Percentiles rank a stretch among this genome's conserved stretches.
Evolutionary conservation across 148 eudicot species (phyloP).

Genomic region (Chenopodium quinoa): DNA sequence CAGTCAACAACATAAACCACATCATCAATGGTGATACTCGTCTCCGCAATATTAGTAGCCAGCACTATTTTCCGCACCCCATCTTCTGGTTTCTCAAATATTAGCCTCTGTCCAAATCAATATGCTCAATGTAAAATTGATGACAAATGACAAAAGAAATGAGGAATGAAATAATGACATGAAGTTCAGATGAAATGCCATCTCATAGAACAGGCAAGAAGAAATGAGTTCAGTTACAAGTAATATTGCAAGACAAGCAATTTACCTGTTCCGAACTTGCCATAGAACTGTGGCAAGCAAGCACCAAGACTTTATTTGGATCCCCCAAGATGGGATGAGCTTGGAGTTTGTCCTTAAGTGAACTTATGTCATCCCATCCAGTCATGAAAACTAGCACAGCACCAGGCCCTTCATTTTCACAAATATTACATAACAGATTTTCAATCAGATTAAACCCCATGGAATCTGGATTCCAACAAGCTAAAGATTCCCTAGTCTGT

Average conservation of each 20-base stretch:
- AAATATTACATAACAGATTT: slow-evolving; percentile 65
- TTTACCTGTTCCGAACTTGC: slow-evolving; percentile 91
- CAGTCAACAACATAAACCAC: slow-evolving; percentile 96
- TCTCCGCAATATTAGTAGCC: slow-evolving; percentile 97
- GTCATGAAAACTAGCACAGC: slow-evolving; percentile 95
- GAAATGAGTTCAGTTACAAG: neutral
- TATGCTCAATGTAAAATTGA: neutral
- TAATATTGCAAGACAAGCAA: slow-evolving; percentile 18
- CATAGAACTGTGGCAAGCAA: slow-evolving; percentile 99
- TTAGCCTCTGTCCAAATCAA: slow-evolving; percentile 59
- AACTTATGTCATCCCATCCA: slow-evolving; percentile 98
- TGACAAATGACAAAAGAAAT: neutral
- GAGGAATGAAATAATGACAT: neutral
- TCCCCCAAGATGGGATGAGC: slow-evolving; percentile 74
- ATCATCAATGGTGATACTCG: slow-evolving; percentile 95
- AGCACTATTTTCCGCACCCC: slow-evolving; percentile 88
- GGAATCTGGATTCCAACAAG: slow-evolving; percentile 99
- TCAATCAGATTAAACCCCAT: slow-evolving; percentile 91
- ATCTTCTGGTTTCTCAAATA: slow-evolving; percentile 79
- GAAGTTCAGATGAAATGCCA: neutral
- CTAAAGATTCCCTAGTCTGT: slow-evolving; percentile 72
- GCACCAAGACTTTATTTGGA: slow-evolving; percentile 65
- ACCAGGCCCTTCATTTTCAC: slow-evolving; percentile 77
- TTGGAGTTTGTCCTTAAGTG: slow-evolving; percentile 86
- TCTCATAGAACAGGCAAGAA: slow-evolving; percentile 7